These are phyloP conservation scores for Mycena rebaudengoi DNA, from an alignment of 768 basidiomycete species.

Conservation along the genomic window DNA sequence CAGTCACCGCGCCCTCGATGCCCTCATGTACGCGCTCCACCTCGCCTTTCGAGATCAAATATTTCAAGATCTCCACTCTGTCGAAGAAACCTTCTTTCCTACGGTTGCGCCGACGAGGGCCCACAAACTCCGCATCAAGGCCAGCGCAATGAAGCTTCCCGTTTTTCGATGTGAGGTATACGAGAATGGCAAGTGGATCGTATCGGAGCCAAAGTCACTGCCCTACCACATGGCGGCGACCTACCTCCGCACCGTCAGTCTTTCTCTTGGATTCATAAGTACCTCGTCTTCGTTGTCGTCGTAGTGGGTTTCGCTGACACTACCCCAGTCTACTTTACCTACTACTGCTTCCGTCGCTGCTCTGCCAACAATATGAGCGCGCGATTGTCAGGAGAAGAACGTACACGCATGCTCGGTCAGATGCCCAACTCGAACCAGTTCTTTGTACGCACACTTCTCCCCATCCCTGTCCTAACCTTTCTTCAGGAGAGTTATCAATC, in stretches of 20 bases:
- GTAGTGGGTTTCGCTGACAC: too few species aligned
- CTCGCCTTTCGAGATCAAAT: not conserved
- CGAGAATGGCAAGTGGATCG: not conserved
- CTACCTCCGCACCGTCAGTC: not conserved
- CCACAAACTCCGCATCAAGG: not conserved
- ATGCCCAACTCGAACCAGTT: not conserved
- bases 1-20: not conserved
- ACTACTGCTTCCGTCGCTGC: constrained; percentile 1
- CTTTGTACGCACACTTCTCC: too few species aligned
- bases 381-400: not conserved
- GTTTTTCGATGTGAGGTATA: not conserved
- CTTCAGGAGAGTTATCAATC: not conserved
- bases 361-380: constrained; percentile 2
- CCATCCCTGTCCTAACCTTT: not conserved
- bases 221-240: not conserved
- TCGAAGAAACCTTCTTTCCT: not conserved
- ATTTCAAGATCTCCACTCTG: not conserved
- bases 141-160: not conserved
- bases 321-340: not conserved
- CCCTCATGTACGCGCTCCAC: not conserved
- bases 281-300: too few species aligned
- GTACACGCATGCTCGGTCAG: not conserved
- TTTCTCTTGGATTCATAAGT: not conserved
- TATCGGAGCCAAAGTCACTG: not conserved
- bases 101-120: not conserved